Base-by-base conservation (phyloP, 345 rosid species). In the Mallotus nudiflorus region DNA sequence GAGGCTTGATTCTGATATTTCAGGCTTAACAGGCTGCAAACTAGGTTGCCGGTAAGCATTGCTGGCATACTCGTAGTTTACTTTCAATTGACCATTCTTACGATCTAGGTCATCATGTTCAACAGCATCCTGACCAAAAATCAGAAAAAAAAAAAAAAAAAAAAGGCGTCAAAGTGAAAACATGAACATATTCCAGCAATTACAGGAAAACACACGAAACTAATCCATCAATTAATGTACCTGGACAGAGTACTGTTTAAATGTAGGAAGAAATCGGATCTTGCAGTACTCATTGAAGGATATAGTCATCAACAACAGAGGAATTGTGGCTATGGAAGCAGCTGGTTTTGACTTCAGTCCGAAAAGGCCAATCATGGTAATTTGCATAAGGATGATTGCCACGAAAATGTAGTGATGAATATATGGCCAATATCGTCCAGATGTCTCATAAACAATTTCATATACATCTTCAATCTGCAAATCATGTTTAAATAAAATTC, bases 281-380 rank as follows among this genome's bases (percentile, higher is more conserved):
- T 90, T 90, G 87, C 96, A 94, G 83, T 94, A 91, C 73, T 89
- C 94, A 11, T 91, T 86, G 86, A 90, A 94, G 76, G 82, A 66
- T 56, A 90, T 65, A 39, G 97, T 88, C 69, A 89, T 73, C 73
- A 88, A 20, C 55, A 93, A 65, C 45, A 94, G 90, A 31, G 94
- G 97, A 60, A 94, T 62, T 22, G 97, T 80, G 68, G 93, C 86
- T 42, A 91, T 79, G 42, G 97, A 83, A 70, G 96, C 95, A 56
- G 87, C 82, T 9, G 98, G 95, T 74, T 90, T 94, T n/a, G 91
- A 84, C 82, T 94, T 94, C 65, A 94, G 85, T 16, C 97, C 91
- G 31, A 94, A 94, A 65, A 90, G 87, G 48, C 98, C 97, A 46
- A 94, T 87, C 97, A 89, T 91, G 0, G 91, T 91, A 69, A 91